Percentiles rank a stretch among this genome's conserved stretches.
These are phyloP conservation scores for Clarireedia hainanense DNA, from an alignment of 2,329 filamentous ascomycete genomes.

Conservation along the genomic window DNA sequence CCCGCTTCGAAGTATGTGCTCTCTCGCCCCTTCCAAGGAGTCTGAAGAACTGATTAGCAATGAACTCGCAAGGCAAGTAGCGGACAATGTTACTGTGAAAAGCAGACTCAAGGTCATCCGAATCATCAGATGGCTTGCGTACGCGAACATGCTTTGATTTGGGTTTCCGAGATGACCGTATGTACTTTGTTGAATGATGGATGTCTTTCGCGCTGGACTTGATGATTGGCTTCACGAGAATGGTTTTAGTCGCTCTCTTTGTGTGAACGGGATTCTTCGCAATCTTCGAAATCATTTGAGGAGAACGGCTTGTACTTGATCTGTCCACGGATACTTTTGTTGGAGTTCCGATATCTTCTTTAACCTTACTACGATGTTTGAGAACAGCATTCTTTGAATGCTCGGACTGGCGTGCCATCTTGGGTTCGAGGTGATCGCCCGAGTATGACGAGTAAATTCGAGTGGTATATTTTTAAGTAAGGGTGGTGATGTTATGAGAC, in stretches of 20 bases:
- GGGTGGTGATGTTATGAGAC: too few relatives aligned
- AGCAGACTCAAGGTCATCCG: background rate
- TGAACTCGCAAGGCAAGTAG: background rate
- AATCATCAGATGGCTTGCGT: background rate
- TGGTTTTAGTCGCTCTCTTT: background rate
- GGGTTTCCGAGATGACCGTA: background rate
- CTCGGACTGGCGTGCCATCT: too few relatives aligned
- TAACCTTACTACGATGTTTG: background rate
- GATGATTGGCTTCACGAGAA: background rate
- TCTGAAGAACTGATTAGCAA: slow-evolving; percentile 11
- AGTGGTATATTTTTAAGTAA: too few relatives aligned
- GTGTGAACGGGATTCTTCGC: background rate
- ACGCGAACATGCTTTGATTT: background rate
- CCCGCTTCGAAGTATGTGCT: slow-evolving; percentile 6
- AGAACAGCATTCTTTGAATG: too few relatives aligned
- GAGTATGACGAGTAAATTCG: too few relatives aligned
- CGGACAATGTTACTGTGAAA: background rate
- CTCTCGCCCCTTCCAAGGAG: slow-evolving; percentile 17
- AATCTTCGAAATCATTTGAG: background rate
- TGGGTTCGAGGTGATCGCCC: too few relatives aligned
- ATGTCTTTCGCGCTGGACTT: background rate
- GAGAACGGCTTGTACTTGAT: background rate
- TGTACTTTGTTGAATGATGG: background rate
- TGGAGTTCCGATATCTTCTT: background rate
- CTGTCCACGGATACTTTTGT: background rate